Evolutionary conservation across 2,329 filamentous ascomycete species (phyloP).

Genomic region (Penicillium thymicola): DNA sequence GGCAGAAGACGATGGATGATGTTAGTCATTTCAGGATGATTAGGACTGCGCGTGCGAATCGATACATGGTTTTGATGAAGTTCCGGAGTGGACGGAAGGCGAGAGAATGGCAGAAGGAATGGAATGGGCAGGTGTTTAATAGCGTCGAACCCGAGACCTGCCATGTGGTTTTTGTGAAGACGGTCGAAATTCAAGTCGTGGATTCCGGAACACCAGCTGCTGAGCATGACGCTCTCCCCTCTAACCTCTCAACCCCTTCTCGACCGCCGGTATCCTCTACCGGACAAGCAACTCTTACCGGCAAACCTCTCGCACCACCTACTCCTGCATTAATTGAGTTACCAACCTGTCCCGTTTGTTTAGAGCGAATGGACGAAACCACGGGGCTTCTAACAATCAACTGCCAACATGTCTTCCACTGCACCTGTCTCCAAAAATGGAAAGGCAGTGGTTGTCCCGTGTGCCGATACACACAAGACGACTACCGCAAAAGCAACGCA

Average conservation of each 20-base stretch:
- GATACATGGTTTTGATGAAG: conserved; percentile 95
- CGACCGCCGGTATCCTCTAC: conserved; percentile 28
- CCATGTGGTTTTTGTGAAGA: conserved; percentile 91
- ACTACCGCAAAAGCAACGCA: conserved; percentile 46
- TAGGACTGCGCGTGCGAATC: conserved; percentile 79
- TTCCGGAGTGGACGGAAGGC: conserved; percentile 75
- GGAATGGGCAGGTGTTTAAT: conserved; percentile 92
- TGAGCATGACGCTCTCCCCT: conserved; percentile 60
- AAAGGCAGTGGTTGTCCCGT: conserved; percentile 90
- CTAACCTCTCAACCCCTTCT: conserved; percentile 22
- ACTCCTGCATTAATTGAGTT: conserved; percentile 86
- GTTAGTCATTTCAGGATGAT: conserved; percentile 95
- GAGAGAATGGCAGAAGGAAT: conserved; percentile 75
- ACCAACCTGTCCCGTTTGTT: conserved; percentile 91
- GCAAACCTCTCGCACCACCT: conserved; percentile 64
- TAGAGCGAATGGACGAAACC: conserved; percentile 98
- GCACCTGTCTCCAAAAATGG: conserved; percentile 94
- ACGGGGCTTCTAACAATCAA: conserved; percentile 92
- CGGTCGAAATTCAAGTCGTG: conserved; percentile 76
- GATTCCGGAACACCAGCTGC: conserved; percentile 34
- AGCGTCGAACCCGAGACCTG: conserved; percentile 93
- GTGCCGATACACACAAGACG: conserved; percentile 79
- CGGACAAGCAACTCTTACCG: conserved; percentile 48
- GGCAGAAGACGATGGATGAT: conserved; percentile 77
- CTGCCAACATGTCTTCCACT: conserved; percentile 97